Evolutionary conservation across 1,284 basidiomycete species (phyloP).

Genomic region (Tilletiopsis washingtonensis): DNA sequence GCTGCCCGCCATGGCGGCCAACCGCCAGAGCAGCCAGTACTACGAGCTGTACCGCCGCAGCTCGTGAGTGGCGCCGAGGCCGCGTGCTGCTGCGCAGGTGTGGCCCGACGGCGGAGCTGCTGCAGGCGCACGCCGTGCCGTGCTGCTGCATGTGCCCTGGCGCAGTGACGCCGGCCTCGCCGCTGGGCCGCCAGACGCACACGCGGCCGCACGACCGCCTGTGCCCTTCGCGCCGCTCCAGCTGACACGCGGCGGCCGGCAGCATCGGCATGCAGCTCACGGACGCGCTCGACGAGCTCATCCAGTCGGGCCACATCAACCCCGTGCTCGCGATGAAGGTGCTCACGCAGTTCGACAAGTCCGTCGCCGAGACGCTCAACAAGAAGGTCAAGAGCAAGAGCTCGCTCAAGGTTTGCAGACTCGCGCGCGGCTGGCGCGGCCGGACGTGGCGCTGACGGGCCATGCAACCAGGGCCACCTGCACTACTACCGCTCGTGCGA

Average conservation of each 20-base stretch:
- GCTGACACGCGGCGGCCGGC: background rate
- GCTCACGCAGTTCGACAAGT: slow-evolving; percentile 53
- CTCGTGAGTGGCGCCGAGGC: slow-evolving; percentile 4
- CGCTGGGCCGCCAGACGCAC: too few relatives aligned
- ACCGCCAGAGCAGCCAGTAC: too few relatives aligned
- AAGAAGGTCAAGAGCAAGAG: slow-evolving; percentile 43
- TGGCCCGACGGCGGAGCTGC: background rate
- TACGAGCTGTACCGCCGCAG: slow-evolving; percentile 13
- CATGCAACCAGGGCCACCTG: slow-evolving; percentile 31
- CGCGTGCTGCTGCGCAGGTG: background rate
- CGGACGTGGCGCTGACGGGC: background rate
- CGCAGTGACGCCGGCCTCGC: too few relatives aligned
- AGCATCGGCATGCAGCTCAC: slow-evolving; percentile 96
- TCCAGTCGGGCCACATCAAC: slow-evolving; percentile 91
- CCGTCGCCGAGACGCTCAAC: slow-evolving; percentile 40
- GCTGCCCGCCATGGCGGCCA: too few relatives aligned
- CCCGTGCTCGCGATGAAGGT: slow-evolving; percentile 97
- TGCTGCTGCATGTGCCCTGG: too few relatives aligned
- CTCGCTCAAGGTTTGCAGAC: slow-evolving; percentile 30
- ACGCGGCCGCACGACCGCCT: too few relatives aligned
- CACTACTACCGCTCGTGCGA: slow-evolving; percentile 44
- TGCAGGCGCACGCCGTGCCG: too few relatives aligned
- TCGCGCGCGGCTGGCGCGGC: background rate
- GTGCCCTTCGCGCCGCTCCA: too few relatives aligned
- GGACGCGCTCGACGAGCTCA: slow-evolving; percentile 97